Evolutionary conservation across 1,284 basidiomycete genomes (phyloP).

Genomic region (Apiotrichum gracile): DNA sequence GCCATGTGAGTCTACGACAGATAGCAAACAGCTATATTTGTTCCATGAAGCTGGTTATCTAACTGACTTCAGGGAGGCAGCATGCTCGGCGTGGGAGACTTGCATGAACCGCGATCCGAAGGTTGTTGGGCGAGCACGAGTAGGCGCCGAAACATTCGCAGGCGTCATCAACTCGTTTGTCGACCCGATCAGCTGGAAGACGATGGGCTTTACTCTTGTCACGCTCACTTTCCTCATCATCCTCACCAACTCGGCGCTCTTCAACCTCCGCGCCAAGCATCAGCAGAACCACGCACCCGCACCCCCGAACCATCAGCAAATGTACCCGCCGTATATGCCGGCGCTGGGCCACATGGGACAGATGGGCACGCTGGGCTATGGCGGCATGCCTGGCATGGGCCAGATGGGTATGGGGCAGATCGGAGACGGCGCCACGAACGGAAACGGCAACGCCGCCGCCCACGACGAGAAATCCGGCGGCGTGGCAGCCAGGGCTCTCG

Average conservation of each 20-base stretch:
- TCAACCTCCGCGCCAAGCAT: conserved; percentile 40
- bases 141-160: conserved; percentile 90
- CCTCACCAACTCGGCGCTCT: conserved; percentile 75
- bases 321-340: neutral
- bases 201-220: conserved; percentile 76
- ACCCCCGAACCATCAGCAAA: conserved; percentile 5
- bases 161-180: conserved; percentile 95
- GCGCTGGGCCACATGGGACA: neutral
- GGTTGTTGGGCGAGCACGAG: conserved; percentile 77
- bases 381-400: neutral
- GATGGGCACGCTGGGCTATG: neutral
- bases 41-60: too few species aligned
- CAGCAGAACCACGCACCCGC: conserved; percentile 28
- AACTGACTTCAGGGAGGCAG: conserved; percentile 50
- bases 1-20: conserved; percentile 55
- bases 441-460: neutral
- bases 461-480: neutral
- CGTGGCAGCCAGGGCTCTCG: conserved; percentile 6
- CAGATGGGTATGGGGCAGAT: neutral
- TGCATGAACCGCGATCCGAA: conserved; percentile 94
- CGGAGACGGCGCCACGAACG: neutral
- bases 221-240: conserved; percentile 72
- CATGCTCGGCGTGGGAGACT: conserved; percentile 83
- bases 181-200: conserved; percentile 95
- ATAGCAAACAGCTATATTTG: neutral